Conservation (phyloP, 2,329 filamentous ascomycete genomes). For the Trichoderma atrobrunneum region DNA sequence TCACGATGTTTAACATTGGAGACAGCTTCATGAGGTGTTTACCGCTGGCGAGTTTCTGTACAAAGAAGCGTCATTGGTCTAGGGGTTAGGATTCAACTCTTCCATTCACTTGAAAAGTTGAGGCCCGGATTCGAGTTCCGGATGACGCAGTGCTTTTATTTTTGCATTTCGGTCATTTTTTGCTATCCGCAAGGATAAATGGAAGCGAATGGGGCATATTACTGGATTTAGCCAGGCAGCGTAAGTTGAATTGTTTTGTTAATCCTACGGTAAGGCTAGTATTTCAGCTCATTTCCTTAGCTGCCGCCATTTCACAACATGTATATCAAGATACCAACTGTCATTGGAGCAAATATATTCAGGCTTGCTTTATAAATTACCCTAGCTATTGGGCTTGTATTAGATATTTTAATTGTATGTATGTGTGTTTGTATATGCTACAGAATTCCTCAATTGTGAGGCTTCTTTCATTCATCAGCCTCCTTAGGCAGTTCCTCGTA, state of each 20-base stretch:
- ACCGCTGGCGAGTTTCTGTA: accelerated
- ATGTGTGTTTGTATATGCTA: background rate
- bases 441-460: background rate
- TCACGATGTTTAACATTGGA: background rate
- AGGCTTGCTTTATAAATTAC: background rate
- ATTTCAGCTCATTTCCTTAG: background rate
- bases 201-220: background rate
- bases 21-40: background rate
- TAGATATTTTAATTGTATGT: background rate
- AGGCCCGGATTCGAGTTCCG: constrained; percentile 18
- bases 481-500: constrained; percentile 32
- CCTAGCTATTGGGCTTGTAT: background rate
- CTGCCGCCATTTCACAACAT: background rate
- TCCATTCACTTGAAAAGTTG: constrained; percentile 13
- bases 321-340: background rate
- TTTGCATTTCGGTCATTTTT: background rate
- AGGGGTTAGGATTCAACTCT: constrained; percentile 20
- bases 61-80: constrained; percentile 13
- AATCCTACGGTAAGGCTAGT: background rate
- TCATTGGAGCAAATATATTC: background rate
- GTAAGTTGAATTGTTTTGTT: no score
- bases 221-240: background rate
- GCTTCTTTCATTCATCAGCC: background rate
- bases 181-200: background rate
- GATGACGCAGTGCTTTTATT: constrained; percentile 9